Percentiles rank a stretch among this genome's conserved stretches.
phyloP scores from a whole-genome alignment of 2,329 filamentous ascomycete species.

The Fusarium falciforme region DNA sequence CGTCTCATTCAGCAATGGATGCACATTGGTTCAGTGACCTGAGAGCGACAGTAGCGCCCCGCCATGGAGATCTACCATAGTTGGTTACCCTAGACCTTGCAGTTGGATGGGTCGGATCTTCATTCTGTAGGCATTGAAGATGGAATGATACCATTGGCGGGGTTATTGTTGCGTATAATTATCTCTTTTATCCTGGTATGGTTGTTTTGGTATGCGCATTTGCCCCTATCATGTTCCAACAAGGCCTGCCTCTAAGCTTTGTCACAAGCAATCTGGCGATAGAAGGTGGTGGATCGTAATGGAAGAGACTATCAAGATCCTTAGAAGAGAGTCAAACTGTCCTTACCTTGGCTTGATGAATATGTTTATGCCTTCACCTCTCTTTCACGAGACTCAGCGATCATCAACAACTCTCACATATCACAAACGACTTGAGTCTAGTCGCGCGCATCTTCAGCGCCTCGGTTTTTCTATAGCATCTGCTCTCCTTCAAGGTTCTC shows the following conservation, averaged over 20 bases:
- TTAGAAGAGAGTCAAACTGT: background rate
- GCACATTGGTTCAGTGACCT: background rate
- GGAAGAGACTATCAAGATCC: conserved; percentile 1
- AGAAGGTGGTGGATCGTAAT: conserved; percentile 39
- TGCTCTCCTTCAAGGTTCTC: conserved; percentile 7
- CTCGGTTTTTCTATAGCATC: conserved; percentile 10
- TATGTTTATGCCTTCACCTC: background rate
- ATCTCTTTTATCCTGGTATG: background rate
- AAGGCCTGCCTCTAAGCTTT: background rate
- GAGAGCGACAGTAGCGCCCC: background rate
- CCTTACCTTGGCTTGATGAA: background rate
- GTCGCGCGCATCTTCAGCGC: background rate
- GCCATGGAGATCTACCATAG: background rate
- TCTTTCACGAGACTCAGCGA: background rate
- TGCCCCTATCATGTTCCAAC: background rate
- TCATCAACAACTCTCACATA: background rate
- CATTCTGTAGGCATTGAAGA: background rate
- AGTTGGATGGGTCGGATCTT: background rate
- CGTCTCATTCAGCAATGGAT: background rate
- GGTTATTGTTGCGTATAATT: background rate
- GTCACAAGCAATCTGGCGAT: conserved; percentile 32
- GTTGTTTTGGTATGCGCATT: background rate
- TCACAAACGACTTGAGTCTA: background rate
- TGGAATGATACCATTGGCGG: background rate
- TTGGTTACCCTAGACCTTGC: conserved; percentile 20